Evolutionary conservation across 176 grass and related monocot species (phyloP), one percentile per base, ranked within the genome.

Genomic region (Eragrostis curvula): DNA sequence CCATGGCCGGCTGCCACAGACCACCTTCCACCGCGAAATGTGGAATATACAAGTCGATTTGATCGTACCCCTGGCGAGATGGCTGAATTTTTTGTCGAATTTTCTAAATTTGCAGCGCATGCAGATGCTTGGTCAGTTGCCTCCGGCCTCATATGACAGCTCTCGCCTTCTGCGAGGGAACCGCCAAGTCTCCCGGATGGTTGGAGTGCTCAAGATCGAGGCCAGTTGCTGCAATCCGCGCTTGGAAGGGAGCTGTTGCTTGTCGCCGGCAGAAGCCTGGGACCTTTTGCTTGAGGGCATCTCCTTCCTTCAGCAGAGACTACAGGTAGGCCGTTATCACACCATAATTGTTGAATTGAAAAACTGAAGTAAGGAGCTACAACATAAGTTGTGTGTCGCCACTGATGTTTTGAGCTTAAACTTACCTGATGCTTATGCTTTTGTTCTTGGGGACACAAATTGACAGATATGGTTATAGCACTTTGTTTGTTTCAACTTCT

Each of bases 111-210:
- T 66, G 66, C 80, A 83, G 80, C 28, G n/a, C n/a, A n/a, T n/a
- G 11, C 81, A 57, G 68, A 81, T 81, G 71, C 85, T 74, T 56
- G 20, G 25, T 5, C 73, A 12, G 27, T 79, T 36, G 67, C 49
- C 16, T 18, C 4, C 63, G 71, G 61, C 72, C 69, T 55, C 75
- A 49, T 39, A 79, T 80, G 81, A 61, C 81, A 74, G 60, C 29
- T 68, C 75, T 84, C 12, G 29, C 60, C 17, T 42, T 32, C 51
- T 73, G 87, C 87, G 36, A 32, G 52, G 87, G 68, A 61, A 53
- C 42, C 43, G 9, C 70, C 61, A 41, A 79, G 61, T 74, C 68
- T 41, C 67, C 49, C 8, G 15, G 68, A 16, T 21, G 70, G 70
- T 69, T 63, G 17, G 51, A n/a, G 4, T 58, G n/a, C 67, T 78